Evolutionary conservation across 1,284 basidiomycete genomes (phyloP), one percentile per base, ranked within the genome.

Genomic region (Trametes hirsuta): DNA sequence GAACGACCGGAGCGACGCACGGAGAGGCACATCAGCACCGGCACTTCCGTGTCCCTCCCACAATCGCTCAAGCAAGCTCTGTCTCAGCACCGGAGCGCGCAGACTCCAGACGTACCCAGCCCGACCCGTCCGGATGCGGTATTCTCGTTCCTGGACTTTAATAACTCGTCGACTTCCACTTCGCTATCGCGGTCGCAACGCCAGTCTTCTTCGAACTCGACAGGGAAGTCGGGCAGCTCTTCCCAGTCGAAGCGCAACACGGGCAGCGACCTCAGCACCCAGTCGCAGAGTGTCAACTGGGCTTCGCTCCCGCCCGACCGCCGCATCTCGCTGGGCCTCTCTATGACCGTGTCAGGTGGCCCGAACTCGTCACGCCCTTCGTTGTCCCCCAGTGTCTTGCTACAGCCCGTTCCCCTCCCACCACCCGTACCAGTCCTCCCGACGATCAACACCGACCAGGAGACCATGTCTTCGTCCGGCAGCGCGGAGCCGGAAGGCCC

Each of bases 121-220:
- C 62, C 62, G 35, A 41, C 60, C 45, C 58, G 62, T 56, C 67
- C 58, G 58, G 68, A 65, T 60, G 73, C 68, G 53, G 75, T 73
- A 35, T 74, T 77, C 47, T 88, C 86, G 0, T 88, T 88, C 74
- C 76, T 88, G 22, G 87, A 88, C 68, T 79, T 88, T 55, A 75
- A 74, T 54, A 75, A 74, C 34, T 83, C 84, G 3, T 82, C 83
- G 2, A 77, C 76, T 40, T 75, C 70, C 18, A 61, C 67, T 11
- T 69, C 70, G 47, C 45, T 63, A 4, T 66, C 68, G 30, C 68
- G 67, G 34, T 69, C 69, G 3, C 62, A 64, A 35, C 58, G 70
- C 5, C 68, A 69, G 54, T 71, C 69, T 59, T 34, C 59, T n/a
- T 66, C 68, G 12, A 65, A 66, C 46, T 67, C 68, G 14, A 71